These are phyloP conservation scores for Pichia nanzhaoensis DNA, from an alignment of 805 yeast species.

Conservation along the genomic window DNA sequence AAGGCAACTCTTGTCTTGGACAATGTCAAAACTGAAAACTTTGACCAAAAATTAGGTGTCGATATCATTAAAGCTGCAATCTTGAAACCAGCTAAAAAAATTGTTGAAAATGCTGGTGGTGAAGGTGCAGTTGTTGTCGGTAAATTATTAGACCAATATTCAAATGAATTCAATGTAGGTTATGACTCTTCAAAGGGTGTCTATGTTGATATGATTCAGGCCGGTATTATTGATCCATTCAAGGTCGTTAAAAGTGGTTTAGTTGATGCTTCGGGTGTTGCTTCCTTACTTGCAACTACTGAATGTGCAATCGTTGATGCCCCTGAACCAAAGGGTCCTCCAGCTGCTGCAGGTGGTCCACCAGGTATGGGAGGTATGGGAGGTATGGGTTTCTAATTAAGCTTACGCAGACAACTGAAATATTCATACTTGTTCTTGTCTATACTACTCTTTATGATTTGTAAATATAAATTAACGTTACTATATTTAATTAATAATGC, in stretches of 20 bases:
- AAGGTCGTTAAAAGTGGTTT: slow-evolving; percentile 95
- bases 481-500: not conserved
- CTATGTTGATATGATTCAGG: slow-evolving; percentile 90
- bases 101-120: slow-evolving; percentile 94
- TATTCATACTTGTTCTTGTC: not conserved
- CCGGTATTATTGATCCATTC: slow-evolving; percentile 98
- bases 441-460: not conserved
- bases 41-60: slow-evolving; percentile 95
- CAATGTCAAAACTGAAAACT: slow-evolving; percentile 69
- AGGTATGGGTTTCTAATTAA: slow-evolving; percentile 26
- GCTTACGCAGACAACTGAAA: not conserved
- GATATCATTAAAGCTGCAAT: slow-evolving; percentile 89
- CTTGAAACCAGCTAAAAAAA: slow-evolving; percentile 91
- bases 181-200: slow-evolving; percentile 90
- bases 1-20: slow-evolving; percentile 82
- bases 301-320: slow-evolving; percentile 98
- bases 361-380: slow-evolving; percentile 57
- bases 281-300: slow-evolving; percentile 93
- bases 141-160: slow-evolving; percentile 57
- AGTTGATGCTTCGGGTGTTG: slow-evolving; percentile 96
- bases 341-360: slow-evolving; percentile 45
- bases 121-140: slow-evolving; percentile 97
- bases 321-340: slow-evolving; percentile 65
- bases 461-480: not conserved
- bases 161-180: slow-evolving; percentile 78